Percentiles rank a stretch among this genome's conserved stretches.
Evolutionary conservation across 352 stramenopile species (phyloP).

Genomic region (Globisporangium lucens): DNA sequence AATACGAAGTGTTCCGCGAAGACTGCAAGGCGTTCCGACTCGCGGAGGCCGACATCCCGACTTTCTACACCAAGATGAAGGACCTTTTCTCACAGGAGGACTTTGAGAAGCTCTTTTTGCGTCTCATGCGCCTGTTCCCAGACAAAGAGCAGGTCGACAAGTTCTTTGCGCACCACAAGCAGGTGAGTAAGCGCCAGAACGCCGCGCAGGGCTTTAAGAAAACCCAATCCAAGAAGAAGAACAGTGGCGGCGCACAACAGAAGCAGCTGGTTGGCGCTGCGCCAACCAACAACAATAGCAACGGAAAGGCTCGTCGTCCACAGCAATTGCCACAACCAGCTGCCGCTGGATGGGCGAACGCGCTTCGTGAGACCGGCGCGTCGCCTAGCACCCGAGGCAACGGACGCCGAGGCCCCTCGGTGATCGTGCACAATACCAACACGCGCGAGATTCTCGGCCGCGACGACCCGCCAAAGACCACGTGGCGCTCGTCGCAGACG

Average conservation of each 20-base stretch:
- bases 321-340: constrained; percentile 34
- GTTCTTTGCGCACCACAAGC: constrained; percentile 62
- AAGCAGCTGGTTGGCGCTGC: constrained; percentile 22
- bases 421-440: constrained; percentile 65
- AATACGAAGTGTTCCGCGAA: constrained; percentile 83
- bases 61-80: constrained; percentile 74
- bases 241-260: constrained; percentile 28
- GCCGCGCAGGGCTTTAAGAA: constrained; percentile 44
- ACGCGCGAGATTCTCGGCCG: constrained; percentile 38
- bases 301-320: constrained; percentile 4
- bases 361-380: constrained; percentile 64
- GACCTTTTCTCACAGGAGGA: constrained; percentile 54
- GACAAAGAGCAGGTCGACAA: constrained; percentile 60
- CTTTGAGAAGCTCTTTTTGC: constrained; percentile 76
- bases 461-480: constrained; percentile 31
- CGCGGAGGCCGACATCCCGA: constrained; percentile 48
- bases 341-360: constrained; percentile 67
- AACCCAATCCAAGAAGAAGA: constrained; percentile 41
- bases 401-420: constrained; percentile 29
- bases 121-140: constrained; percentile 70
- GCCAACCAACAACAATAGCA: constrained; percentile 9
- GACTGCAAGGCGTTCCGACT: constrained; percentile 70
- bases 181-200: constrained; percentile 36
- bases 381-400: constrained; percentile 19
- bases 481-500: constrained; percentile 51